These are phyloP conservation scores for Arthroderma uncinatum DNA, from an alignment of 2,329 filamentous ascomycete genomes.

Conservation along the genomic window DNA sequence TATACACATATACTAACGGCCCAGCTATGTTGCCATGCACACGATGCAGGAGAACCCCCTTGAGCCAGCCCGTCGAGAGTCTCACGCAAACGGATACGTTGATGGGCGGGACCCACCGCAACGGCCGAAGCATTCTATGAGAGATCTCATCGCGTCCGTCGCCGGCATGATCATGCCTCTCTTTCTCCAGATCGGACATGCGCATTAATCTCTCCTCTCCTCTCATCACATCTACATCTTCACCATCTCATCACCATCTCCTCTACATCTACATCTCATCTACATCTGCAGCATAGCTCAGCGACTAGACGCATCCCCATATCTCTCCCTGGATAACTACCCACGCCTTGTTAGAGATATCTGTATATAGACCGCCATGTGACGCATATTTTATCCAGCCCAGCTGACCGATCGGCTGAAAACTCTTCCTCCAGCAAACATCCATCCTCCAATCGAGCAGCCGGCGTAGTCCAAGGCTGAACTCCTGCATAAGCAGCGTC, in stretches of 20 bases:
- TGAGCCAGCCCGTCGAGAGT: constrained; percentile 23
- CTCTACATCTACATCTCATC: background rate
- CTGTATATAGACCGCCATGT: background rate
- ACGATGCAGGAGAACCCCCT: constrained; percentile 71
- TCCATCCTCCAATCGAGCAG: too few species aligned
- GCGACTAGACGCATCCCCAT: too few species aligned
- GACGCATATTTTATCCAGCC: constrained; percentile 1
- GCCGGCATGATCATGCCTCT: constrained; percentile 38
- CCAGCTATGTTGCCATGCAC: constrained; percentile 93
- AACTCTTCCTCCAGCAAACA: background rate
- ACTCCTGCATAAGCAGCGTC: too few species aligned
- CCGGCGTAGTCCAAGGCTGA: too few species aligned
- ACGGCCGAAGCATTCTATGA: constrained; percentile 32
- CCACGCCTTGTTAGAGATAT: background rate
- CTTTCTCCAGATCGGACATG: constrained; percentile 39
- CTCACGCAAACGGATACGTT: constrained; percentile 33
- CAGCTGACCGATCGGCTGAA: constrained; percentile 3
- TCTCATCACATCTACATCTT: background rate
- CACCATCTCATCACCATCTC: background rate
- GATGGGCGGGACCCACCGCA: constrained; percentile 29
- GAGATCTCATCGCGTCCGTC: constrained; percentile 37
- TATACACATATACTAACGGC: background rate
- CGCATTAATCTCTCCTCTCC: constrained; percentile 25
- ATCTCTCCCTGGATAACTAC: too few species aligned
- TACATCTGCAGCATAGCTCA: background rate